These are phyloP conservation scores for Sarcomyxa edulis DNA, from an alignment of 768 basidiomycete genomes.

Conservation along the genomic window DNA sequence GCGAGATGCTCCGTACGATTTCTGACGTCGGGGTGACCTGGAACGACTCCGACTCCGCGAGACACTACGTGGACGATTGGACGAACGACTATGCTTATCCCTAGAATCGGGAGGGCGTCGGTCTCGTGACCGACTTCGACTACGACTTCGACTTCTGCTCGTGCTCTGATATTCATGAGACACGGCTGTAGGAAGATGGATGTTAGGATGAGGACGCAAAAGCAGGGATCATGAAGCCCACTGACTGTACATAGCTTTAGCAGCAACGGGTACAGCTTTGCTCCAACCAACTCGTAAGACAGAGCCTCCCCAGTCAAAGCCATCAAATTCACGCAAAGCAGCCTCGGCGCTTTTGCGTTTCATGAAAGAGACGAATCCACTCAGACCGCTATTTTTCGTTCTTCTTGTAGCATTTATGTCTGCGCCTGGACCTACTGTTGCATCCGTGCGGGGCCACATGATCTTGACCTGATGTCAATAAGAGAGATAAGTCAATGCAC, in stretches of 20 bases:
- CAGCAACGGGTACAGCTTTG: slow-evolving; percentile 87
- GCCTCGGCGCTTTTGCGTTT: slow-evolving; percentile 85
- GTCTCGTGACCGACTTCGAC: slow-evolving; percentile 34
- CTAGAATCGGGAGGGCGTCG: slow-evolving; percentile 36
- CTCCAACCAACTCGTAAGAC: slow-evolving; percentile 92
- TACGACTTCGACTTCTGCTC: slow-evolving; percentile 28
- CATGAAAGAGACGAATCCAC: slow-evolving; percentile 98
- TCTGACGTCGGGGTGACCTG: slow-evolving; percentile 32
- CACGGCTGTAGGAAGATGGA: too few species aligned
- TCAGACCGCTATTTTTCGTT: slow-evolving; percentile 70
- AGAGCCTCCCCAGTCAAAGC: slow-evolving; percentile 91
- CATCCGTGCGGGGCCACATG: slow-evolving; percentile 97
- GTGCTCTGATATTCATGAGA: too few species aligned
- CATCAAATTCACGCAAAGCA: slow-evolving; percentile 87
- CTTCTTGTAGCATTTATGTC: slow-evolving; percentile 73
- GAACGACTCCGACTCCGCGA: slow-evolving; percentile 39
- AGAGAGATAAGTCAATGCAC: not conserved
- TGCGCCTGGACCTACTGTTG: slow-evolving; percentile 57
- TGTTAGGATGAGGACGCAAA: too few species aligned
- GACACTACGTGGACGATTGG: slow-evolving; percentile 44
- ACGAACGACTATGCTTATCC: slow-evolving; percentile 30
- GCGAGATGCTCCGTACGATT: slow-evolving; percentile 27
- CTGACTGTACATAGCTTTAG: slow-evolving; percentile 77
- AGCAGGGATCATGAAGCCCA: not conserved
- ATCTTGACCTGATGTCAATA: slow-evolving; percentile 76